Conservation (phyloP, 208 protist species). For the Acanthamoeba culbertsoni region DNA sequence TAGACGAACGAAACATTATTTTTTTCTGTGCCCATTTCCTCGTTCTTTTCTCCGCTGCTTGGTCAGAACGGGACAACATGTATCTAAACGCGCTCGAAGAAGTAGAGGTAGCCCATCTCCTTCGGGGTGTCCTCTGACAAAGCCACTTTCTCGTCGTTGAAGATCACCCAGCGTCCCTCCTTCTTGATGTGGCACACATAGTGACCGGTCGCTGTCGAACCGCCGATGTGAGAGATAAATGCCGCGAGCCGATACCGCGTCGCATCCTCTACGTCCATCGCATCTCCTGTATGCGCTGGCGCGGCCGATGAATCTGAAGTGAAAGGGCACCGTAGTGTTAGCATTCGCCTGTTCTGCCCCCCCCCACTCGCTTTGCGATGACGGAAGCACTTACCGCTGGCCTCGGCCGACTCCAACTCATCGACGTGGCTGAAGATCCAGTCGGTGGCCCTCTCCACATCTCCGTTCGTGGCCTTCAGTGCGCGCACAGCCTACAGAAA, state of each 20-base stretch:
- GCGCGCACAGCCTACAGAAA: background rate
- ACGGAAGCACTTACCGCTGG: background rate
- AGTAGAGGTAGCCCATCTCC: constrained; percentile 64
- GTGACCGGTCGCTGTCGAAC: constrained; percentile 67
- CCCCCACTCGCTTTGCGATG: background rate
- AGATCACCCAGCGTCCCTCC: constrained; percentile 89
- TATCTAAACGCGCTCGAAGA: constrained; percentile 58
- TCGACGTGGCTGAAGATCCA: constrained; percentile 95
- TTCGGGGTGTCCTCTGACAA: constrained; percentile 45
- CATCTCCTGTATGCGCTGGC: background rate
- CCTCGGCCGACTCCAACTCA: constrained; percentile 60
- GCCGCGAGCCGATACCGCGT: constrained; percentile 72
- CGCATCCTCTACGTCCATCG: constrained; percentile 26
- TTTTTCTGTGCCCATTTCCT: too few species aligned
- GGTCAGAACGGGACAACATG: too few species aligned
- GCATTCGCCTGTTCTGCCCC: too few species aligned
- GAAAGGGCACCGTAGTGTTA: background rate
- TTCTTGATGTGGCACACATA: constrained; percentile 77
- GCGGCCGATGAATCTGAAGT: background rate
- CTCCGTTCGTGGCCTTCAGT: constrained; percentile 74
- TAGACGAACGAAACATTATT: too few species aligned
- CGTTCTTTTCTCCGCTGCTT: too few species aligned
- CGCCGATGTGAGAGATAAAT: constrained; percentile 79
- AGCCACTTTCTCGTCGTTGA: constrained; percentile 95
- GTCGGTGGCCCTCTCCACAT: constrained; percentile 93